Evolutionary conservation across 2,329 filamentous ascomycete species (phyloP).

Genomic region (Paracamarosporium sp.): DNA sequence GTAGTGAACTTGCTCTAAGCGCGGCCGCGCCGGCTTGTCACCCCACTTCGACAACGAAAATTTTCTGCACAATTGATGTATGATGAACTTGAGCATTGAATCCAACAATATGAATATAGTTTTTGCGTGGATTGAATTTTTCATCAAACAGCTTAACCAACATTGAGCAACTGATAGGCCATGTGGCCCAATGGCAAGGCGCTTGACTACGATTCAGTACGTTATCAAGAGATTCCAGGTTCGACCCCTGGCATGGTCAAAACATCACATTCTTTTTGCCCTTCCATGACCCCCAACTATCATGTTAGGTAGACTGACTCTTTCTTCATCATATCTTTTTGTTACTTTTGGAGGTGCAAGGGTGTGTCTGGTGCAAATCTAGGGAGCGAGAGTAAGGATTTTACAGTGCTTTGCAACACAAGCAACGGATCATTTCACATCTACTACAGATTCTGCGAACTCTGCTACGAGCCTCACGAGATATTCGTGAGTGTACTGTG

Average conservation of each 20-base stretch:
- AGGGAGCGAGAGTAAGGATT: no score
- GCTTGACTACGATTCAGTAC: conserved; percentile 55
- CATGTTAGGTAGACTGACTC: no score
- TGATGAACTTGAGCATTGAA: no score
- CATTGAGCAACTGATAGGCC: conserved; percentile 6
- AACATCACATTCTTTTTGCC: background rate
- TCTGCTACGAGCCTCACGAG: no score
- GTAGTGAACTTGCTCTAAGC: background rate
- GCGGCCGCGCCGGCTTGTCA: background rate
- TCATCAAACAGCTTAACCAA: background rate
- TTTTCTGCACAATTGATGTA: background rate
- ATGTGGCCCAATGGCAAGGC: conserved; percentile 60
- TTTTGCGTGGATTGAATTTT: fast-evolving
- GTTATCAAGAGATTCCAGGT: conserved; percentile 9
- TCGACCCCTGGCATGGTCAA: conserved; percentile 7
- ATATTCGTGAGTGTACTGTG: no score
- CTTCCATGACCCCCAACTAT: no score
- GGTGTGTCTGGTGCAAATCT: background rate
- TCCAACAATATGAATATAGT: background rate
- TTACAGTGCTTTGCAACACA: no score
- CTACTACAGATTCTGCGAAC: no score
- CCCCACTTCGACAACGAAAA: background rate
- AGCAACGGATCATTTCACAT: no score
- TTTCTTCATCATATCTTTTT: no score
- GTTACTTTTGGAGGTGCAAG: background rate